These are phyloP conservation scores for Mitragyna speciosa DNA, from an alignment of 257 asterid genomes.

Conservation along the genomic window DNA sequence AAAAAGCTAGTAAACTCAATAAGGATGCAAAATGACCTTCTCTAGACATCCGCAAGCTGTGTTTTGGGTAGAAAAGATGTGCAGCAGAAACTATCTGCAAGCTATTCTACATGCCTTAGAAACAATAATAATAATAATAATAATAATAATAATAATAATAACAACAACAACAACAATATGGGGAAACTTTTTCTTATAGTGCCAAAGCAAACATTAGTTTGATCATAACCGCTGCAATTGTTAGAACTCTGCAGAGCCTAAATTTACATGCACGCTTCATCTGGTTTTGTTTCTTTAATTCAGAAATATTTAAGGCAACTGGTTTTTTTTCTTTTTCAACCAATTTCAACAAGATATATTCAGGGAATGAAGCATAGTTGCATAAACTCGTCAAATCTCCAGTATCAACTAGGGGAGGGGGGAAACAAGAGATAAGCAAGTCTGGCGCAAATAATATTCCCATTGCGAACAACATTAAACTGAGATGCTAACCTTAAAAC, in stretches of 20 bases:
- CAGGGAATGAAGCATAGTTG: not conserved
- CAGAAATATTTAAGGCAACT: not conserved
- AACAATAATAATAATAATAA: not conserved
- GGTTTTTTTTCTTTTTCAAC: not conserved
- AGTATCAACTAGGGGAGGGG: not conserved
- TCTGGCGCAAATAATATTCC: not conserved
- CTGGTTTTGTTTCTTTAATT: not conserved
- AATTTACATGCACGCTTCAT: not conserved
- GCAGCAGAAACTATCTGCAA: not conserved
- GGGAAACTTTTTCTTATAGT: not conserved
- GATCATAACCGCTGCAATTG: not conserved
- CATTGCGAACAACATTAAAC: not conserved
- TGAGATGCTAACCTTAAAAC: not conserved
- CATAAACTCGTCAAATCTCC: not conserved
- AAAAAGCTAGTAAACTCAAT: slow-evolving; percentile 16
- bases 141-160: too few relatives aligned
- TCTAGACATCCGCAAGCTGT: not conserved
- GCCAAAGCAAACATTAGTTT: not conserved
- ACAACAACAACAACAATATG: not conserved
- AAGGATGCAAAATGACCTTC: not conserved
- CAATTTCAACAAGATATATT: not conserved
- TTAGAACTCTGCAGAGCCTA: not conserved
- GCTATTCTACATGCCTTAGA: not conserved
- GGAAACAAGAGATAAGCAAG: not conserved
- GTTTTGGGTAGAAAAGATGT: too few relatives aligned